Evolutionary conservation across 371 early-diverging fungal species (phyloP).

Genomic region (Mucor racemosus): DNA sequence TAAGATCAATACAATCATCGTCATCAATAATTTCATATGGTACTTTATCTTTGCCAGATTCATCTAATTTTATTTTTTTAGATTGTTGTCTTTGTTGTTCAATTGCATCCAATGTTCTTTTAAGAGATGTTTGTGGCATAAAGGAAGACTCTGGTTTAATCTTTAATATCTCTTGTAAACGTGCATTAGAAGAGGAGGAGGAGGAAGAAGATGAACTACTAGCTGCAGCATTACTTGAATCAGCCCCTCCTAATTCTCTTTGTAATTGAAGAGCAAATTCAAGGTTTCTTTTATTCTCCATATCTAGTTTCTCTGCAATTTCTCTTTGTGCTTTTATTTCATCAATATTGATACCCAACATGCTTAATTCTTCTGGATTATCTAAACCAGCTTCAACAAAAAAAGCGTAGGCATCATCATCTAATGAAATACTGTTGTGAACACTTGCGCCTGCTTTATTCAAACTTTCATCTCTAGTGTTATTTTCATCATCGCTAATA

Average conservation of each 20-base stretch:
- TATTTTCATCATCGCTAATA: not conserved
- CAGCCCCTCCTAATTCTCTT: not conserved
- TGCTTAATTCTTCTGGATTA: constrained; percentile 16
- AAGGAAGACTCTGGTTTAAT: not conserved
- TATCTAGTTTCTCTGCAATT: constrained; percentile 12
- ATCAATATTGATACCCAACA: constrained; percentile 29
- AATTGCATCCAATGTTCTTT: constrained; percentile 5
- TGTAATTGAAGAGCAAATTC: constrained; percentile 14
- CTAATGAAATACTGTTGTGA: constrained; percentile 11
- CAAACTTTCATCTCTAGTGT: not conserved
- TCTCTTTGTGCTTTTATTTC: constrained; percentile 18
- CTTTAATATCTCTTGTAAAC: not conserved
- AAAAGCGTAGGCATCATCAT: constrained; percentile 26
- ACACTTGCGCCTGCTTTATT: constrained; percentile 1
- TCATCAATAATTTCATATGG: constrained; percentile 14
- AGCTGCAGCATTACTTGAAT: not conserved
- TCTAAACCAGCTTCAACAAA: constrained; percentile 28
- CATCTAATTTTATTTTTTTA: not conserved
- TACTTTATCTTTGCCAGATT: not conserved
- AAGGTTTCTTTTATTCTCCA: constrained; percentile 10
- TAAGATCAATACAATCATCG: constrained; percentile 24
- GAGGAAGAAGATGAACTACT: not conserved
- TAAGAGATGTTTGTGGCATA: not conserved
- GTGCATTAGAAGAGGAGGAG: not conserved
- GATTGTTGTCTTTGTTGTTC: not conserved